Evolutionary conservation across 1,139 yeast genomes (phyloP).

Genomic region (Sugiyamaella neomexicana): DNA sequence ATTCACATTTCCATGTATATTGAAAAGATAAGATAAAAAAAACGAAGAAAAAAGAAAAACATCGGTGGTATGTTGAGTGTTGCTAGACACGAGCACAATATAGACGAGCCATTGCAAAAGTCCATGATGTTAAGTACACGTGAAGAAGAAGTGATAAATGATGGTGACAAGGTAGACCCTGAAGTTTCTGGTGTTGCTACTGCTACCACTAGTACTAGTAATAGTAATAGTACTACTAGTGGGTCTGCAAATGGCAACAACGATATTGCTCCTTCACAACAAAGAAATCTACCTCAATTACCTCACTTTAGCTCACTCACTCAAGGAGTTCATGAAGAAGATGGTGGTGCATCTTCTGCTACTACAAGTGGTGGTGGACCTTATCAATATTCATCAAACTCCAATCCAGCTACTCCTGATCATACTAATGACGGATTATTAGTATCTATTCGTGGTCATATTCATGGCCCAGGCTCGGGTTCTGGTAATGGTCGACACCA

Average conservation of each 20-base stretch:
- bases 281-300: not conserved
- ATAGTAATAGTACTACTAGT: too few species aligned
- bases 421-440: not conserved
- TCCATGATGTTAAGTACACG: not conserved
- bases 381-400: not conserved
- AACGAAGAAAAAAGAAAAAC: not conserved
- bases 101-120: not conserved
- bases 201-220: not conserved
- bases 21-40: constrained; percentile 7
- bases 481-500: constrained; percentile 16
- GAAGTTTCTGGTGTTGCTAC: not conserved
- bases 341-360: not conserved
- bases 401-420: not conserved
- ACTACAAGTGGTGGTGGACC: too few species aligned
- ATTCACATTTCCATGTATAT: not conserved
- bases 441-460: not conserved
- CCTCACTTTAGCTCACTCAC: constrained; percentile 12
- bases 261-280: too few species aligned
- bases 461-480: constrained; percentile 10
- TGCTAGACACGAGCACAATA: not conserved
- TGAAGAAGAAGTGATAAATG: constrained; percentile 5
- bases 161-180: not conserved
- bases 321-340: constrained; percentile 4
- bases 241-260: too few species aligned
- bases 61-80: not conserved